A percentile compares a stretch with the other conserved stretches of the same genome.
phyloP scores from a whole-genome alignment of 345 rosid species.

The Noccaea caerulescens region DNA sequence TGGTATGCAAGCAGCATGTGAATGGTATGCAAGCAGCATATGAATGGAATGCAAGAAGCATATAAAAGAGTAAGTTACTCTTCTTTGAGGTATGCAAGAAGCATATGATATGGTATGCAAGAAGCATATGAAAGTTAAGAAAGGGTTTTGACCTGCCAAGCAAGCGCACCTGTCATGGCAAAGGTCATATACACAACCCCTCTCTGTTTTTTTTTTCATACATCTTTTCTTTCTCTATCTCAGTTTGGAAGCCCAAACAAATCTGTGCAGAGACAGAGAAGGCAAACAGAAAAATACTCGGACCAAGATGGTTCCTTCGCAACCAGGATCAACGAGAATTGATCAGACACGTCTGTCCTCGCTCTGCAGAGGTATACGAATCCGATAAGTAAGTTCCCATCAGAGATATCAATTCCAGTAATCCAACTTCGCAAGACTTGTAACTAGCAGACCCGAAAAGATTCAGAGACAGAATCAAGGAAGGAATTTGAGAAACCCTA shows the following conservation, averaged over 20 bases:
- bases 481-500: no score
- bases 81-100: no score
- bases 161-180: slow-evolving; percentile 42
- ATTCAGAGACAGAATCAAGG: no score
- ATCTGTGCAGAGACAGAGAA: neutral
- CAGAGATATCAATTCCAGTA: no score
- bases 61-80: no score
- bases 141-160: slow-evolving; percentile 35
- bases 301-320: neutral
- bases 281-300: neutral
- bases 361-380: neutral
- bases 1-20: neutral
- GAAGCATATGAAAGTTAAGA: neutral
- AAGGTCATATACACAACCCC: slow-evolving; percentile 17
- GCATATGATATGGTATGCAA: no score
- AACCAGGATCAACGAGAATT: neutral
- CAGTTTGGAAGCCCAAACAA: no score
- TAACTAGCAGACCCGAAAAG: no score
- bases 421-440: no score
- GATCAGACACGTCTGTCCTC: neutral
- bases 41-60: no score
- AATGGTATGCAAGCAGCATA: no score
- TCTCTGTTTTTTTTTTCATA: neutral
- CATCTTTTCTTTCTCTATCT: neutral
- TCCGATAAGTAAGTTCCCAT: neutral